Conservation (phyloP, 306 rosid genomes). For the Malus sieversii region DNA sequence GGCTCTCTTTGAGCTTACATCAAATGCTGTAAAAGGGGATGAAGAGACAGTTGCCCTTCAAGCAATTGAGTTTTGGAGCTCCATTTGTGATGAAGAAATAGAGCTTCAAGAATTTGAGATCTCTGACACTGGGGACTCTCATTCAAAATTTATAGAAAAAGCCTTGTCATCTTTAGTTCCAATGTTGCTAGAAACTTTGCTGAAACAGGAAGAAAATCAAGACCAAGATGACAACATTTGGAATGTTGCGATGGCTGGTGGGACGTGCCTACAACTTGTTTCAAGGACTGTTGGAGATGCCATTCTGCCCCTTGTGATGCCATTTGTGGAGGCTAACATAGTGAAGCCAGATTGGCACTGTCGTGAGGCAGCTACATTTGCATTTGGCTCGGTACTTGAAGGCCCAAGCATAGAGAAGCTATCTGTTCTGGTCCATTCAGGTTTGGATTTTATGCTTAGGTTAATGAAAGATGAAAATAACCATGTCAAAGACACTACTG, state of each 20-base stretch:
- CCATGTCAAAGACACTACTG: constrained; percentile 35
- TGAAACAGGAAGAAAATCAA: constrained; percentile 34
- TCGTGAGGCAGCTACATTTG: constrained; percentile 33
- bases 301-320: constrained; percentile 31
- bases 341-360: constrained; percentile 28
- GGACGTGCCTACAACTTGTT: constrained; percentile 32
- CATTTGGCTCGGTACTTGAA: constrained; percentile 34
- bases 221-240: constrained; percentile 30
- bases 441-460: constrained; percentile 22
- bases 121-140: constrained; percentile 18
- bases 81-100: constrained; percentile 34
- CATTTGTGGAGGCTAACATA: constrained; percentile 33
- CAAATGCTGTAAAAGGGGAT: constrained; percentile 30
- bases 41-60: constrained; percentile 29
- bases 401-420: constrained; percentile 26
- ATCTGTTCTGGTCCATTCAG: constrained; percentile 18
- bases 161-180: constrained; percentile 26
- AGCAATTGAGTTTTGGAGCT: constrained; percentile 39
- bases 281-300: constrained; percentile 28
- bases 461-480: constrained; percentile 27
- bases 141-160: constrained; percentile 26
- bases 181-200: constrained; percentile 27
- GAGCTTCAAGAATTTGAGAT: constrained; percentile 26
- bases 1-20: constrained; percentile 29
- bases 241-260: constrained; percentile 38